Conservation (phyloP, 116 monocot species). For the Iris pallida region DNA sequence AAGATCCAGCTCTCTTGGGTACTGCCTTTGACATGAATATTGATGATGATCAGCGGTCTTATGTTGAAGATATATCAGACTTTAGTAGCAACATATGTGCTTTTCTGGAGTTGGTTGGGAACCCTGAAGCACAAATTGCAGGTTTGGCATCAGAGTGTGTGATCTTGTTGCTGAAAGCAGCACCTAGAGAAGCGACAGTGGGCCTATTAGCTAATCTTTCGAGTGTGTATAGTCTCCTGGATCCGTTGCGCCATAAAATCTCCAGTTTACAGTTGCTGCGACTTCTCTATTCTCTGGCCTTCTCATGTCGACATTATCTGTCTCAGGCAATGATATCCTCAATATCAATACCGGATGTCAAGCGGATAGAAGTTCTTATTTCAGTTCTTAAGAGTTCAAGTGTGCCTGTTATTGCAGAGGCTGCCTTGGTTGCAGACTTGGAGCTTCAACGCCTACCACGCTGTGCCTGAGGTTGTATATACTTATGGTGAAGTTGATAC, state of each 20-base stretch:
- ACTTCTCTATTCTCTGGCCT: slow-evolving; percentile 63
- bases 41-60: slow-evolving; percentile 43
- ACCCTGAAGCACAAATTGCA: slow-evolving; percentile 39
- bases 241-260: slow-evolving; percentile 24
- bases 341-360: slow-evolving; percentile 51
- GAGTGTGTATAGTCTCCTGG: slow-evolving; percentile 47
- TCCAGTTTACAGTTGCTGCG: slow-evolving; percentile 42
- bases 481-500: slow-evolving; percentile 4
- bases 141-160: slow-evolving; percentile 88
- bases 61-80: slow-evolving; percentile 73
- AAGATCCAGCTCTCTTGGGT: slow-evolving; percentile 63
- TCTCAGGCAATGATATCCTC: slow-evolving; percentile 84
- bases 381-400: slow-evolving; percentile 55
- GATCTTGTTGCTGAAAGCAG: slow-evolving; percentile 62
- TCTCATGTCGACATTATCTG: slow-evolving; percentile 68
- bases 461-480: slow-evolving; percentile 30
- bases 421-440: slow-evolving; percentile 42
- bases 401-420: slow-evolving; percentile 42
- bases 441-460: slow-evolving; percentile 86
- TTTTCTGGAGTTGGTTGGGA: slow-evolving; percentile 65
- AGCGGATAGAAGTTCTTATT: slow-evolving; percentile 48
- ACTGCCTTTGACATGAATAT: slow-evolving; percentile 39
- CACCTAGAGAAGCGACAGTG: slow-evolving; percentile 81
- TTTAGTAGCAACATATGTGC: slow-evolving; percentile 62
- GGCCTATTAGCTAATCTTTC: slow-evolving; percentile 74